Conservation (phyloP, 2,329 filamentous ascomycete species). For the Penicillium decumbens region DNA sequence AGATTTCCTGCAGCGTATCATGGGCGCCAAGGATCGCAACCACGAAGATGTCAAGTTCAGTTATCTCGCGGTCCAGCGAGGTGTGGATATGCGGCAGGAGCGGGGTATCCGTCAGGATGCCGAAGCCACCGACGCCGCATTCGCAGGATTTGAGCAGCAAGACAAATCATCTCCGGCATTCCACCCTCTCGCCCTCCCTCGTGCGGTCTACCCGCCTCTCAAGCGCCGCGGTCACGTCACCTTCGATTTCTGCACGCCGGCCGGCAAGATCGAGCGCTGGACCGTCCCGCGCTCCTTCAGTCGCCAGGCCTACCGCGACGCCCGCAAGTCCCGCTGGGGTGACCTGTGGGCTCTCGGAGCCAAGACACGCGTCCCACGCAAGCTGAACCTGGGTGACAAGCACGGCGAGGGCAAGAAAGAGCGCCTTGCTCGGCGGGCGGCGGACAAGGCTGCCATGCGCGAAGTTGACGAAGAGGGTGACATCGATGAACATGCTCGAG, state of each 20-base stretch:
- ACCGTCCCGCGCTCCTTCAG: conserved; percentile 78
- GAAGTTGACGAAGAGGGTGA: conserved; percentile 21
- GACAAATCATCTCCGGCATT: conserved; percentile 17
- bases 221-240: conserved; percentile 86
- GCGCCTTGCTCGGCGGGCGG: conserved; percentile 36
- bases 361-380: conserved; percentile 68
- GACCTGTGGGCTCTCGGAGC: conserved; percentile 94
- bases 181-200: conserved; percentile 67
- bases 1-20: conserved; percentile 70
- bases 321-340: conserved; percentile 84
- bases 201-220: conserved; percentile 71
- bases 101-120: conserved; percentile 48
- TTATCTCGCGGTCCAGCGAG: conserved; percentile 80
- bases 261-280: conserved; percentile 86
- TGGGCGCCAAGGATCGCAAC: conserved; percentile 64
- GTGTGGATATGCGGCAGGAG: conserved; percentile 54
- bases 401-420: conserved; percentile 41
- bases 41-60: conserved; percentile 89
- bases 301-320: conserved; percentile 81
- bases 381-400: conserved; percentile 55
- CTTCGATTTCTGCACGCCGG: conserved; percentile 83
- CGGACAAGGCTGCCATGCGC: conserved; percentile 22
- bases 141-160: conserved; percentile 63
- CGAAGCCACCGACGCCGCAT: conserved; percentile 61
- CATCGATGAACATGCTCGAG: conserved; percentile 21